phyloP scores from a whole-genome alignment of 2,329 filamentous ascomycete genomes.

The Colletotrichum endophyticum region DNA sequence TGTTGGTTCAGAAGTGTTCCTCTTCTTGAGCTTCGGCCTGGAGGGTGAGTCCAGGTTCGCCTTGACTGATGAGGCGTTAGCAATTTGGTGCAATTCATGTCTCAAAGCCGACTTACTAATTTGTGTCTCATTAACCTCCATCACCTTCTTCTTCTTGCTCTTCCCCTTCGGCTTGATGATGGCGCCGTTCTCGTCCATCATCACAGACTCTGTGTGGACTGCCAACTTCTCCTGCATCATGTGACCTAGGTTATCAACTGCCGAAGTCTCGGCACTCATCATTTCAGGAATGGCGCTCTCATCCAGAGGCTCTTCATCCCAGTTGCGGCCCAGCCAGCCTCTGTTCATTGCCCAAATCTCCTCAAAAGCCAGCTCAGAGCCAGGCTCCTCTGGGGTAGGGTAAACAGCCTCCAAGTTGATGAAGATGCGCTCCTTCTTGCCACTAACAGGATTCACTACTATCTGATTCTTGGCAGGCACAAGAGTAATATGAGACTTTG shows the following conservation, averaged over 20 bases:
- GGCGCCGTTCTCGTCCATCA: constrained; percentile 66
- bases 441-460: constrained; percentile 80
- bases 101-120: constrained; percentile 70
- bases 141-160: constrained; percentile 76
- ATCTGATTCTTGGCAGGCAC: constrained; percentile 77
- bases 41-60: constrained; percentile 91
- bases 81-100: neutral
- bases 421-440: constrained; percentile 84
- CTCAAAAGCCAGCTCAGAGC: constrained; percentile 86
- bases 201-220: constrained; percentile 48
- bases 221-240: constrained; percentile 41
- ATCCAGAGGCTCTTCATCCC: constrained; percentile 40
- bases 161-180: constrained; percentile 52
- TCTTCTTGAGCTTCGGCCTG: constrained; percentile 82
- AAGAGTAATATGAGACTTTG: constrained; percentile 68
- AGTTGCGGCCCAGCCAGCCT: constrained; percentile 69
- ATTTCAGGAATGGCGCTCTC: constrained; percentile 6
- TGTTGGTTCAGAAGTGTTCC: constrained; percentile 79
- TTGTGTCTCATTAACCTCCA: constrained; percentile 90
- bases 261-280: constrained; percentile 8
- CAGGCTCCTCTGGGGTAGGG: constrained; percentile 73
- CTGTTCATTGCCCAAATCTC: constrained; percentile 82
- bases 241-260: constrained; percentile 23
- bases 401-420: constrained; percentile 88
- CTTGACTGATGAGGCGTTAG: constrained; percentile 69